Base-by-base conservation (phyloP, 805 yeast species). In the Pichia nakasei region DNA sequence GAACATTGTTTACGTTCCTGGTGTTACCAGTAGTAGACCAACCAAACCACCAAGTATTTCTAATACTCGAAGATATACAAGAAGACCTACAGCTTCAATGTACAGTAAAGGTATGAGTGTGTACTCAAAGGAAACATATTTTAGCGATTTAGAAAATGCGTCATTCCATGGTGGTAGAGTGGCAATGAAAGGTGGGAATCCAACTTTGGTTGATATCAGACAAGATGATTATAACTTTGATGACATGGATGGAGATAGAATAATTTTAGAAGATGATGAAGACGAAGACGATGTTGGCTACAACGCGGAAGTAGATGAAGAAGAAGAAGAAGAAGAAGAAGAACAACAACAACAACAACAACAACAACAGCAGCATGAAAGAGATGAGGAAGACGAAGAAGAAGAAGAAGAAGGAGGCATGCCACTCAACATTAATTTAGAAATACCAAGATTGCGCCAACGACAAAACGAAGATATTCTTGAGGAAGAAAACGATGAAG, bases 1-100 rank as follows among this genome's bases (percentile, higher is more conserved):
- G 48, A 96, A 96, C 18, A 82, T 91, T 45, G 95, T 95, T 3
- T 89, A 88, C 58, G 85, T 89, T 47, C 97, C 97, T 0, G 97
- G 97, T 32, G 96, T 88, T 37, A 85, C 88, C 5, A 71, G 75
- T 38, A 45, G 57, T 9, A 48, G 56, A 37, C 43, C 51, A 2
- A 34, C 35, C 9, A 38, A 36, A 22, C 44, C 49, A 13, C 42
- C 48, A 8, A 22, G 31, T n/a, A 21, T 33, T 22, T 33, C 45
- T 12, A 44, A 51, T 22, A 38, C 52, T 26, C 43, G 46, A 22
- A 41, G 44, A 22, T 35, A 38, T 12, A 48, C 48, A 5, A 48
- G 50, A 18, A 51, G 48, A 18, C 47, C 52, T 2, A 40, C 50
- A n/a, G 48, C 50, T 19, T 51, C 57, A 2, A 27, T 49, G 2